Percentiles rank a stretch among this genome's conserved stretches.
These are phyloP conservation scores for Fagus crenata DNA, from an alignment of 306 rosid species.

Conservation along the genomic window DNA sequence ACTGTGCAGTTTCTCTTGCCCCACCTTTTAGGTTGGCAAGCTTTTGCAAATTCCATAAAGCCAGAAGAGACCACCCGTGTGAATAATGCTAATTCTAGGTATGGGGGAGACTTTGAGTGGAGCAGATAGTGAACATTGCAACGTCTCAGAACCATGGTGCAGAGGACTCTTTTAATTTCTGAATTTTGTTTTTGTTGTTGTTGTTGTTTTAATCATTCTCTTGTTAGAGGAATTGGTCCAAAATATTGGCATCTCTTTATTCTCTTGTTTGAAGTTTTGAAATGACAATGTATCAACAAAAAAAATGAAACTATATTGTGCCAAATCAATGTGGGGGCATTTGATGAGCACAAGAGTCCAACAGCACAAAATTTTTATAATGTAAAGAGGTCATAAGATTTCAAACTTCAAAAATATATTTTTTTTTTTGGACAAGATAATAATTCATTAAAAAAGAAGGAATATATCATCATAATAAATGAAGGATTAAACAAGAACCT, in stretches of 20 bases:
- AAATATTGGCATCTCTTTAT: not conserved
- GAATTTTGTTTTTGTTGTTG: not conserved
- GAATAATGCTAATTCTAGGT: constrained; percentile 53
- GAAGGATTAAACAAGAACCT: no score
- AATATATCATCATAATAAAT: no score
- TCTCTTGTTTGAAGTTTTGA: not conserved
- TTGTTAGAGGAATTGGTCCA: not conserved
- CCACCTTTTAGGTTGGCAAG: constrained; percentile 83
- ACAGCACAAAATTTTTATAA: no score
- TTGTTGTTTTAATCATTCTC: not conserved
- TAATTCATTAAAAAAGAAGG: no score
- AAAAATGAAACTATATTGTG: not conserved
- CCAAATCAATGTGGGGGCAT: not conserved
- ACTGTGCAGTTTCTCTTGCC: constrained; percentile 74
- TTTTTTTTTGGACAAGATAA: no score
- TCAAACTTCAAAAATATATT: no score
- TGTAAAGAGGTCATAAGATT: no score
- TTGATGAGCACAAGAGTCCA: no score
- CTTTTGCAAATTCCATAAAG: constrained; percentile 63
- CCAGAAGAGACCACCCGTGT: constrained; percentile 50
- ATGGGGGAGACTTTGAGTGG: constrained; percentile 89
- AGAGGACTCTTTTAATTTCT: not conserved
- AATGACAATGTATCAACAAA: not conserved
- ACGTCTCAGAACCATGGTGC: not conserved
- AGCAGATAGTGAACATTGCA: constrained; percentile 43